Evolutionary conservation across 768 basidiomycete species (phyloP).

Genomic region (Hypholoma fasciculare): DNA sequence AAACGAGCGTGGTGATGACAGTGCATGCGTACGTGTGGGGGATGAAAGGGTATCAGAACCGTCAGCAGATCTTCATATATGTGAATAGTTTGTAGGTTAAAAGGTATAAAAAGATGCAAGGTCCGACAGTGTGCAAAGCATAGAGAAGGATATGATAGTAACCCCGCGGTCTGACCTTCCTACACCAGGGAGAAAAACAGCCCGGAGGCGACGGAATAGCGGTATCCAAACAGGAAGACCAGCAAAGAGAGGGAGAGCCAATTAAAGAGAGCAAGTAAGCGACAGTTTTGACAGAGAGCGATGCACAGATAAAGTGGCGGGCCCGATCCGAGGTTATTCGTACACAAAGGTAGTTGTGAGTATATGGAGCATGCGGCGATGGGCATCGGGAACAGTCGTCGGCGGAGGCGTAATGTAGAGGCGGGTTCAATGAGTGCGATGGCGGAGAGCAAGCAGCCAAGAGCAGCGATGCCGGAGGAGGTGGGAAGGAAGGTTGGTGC

Average conservation of each 20-base stretch:
- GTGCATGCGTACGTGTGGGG: neutral
- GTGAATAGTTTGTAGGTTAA: too few relatives aligned
- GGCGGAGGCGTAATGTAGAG: neutral
- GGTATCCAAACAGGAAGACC: neutral
- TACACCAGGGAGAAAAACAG: neutral
- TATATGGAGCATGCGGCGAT: slow-evolving; percentile 8
- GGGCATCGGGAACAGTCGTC: neutral
- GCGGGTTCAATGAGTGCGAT: neutral
- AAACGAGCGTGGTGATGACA: neutral
- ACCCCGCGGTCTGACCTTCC: neutral
- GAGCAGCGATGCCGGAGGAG: neutral
- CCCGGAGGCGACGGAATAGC: neutral
- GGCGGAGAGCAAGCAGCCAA: neutral
- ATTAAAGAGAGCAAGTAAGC: slow-evolving; percentile 3
- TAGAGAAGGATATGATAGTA: too few relatives aligned
- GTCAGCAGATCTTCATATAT: too few relatives aligned
- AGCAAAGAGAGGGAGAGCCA: neutral
- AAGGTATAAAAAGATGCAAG: too few relatives aligned
- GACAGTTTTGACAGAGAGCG: neutral
- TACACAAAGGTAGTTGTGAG: neutral
- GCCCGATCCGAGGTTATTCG: neutral
- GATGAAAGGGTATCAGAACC: too few relatives aligned
- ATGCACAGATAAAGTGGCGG: neutral
- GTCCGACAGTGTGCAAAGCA: too few relatives aligned
- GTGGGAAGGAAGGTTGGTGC: neutral